These are phyloP conservation scores for Plasmodium fragile DNA, from an alignment of 169 alveolate genomes.

Conservation along the genomic window DNA sequence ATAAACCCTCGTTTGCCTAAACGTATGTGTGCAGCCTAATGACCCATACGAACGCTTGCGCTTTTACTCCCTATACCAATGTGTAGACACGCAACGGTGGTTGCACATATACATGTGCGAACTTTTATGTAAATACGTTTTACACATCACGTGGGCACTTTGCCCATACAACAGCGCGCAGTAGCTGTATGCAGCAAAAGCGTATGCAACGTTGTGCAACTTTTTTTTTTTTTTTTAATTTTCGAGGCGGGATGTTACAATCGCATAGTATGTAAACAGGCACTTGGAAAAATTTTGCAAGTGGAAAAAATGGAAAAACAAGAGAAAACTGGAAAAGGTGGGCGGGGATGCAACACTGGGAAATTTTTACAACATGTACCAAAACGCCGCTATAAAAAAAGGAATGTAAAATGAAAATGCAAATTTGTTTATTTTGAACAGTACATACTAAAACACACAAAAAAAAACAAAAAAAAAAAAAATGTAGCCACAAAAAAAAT, in stretches of 20 bases:
- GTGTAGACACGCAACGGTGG: background rate
- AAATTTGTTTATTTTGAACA: background rate
- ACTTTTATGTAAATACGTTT: background rate
- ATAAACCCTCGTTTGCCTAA: background rate
- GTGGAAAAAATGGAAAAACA: background rate
- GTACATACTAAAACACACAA: background rate
- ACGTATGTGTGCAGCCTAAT: background rate
- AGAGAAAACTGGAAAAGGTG: background rate
- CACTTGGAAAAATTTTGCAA: background rate
- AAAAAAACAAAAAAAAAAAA: conserved; percentile 1
- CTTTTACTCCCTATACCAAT: background rate
- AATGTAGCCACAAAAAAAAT: background rate
- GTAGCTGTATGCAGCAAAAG: background rate
- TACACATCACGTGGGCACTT: conserved; percentile 2
- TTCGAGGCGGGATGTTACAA: background rate
- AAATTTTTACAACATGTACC: background rate
- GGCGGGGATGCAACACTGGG: background rate
- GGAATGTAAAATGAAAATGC: background rate
- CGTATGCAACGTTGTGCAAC: background rate
- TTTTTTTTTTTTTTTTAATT: background rate
- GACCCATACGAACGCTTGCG: background rate
- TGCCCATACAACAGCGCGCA: background rate
- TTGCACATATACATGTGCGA: background rate
- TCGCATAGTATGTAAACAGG: background rate
- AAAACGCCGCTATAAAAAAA: background rate